Percentiles rank a stretch among this genome's conserved stretches.
These are phyloP conservation scores for Claviceps fusiformis DNA, from an alignment of 2,329 filamentous ascomycete genomes.

Conservation along the genomic window DNA sequence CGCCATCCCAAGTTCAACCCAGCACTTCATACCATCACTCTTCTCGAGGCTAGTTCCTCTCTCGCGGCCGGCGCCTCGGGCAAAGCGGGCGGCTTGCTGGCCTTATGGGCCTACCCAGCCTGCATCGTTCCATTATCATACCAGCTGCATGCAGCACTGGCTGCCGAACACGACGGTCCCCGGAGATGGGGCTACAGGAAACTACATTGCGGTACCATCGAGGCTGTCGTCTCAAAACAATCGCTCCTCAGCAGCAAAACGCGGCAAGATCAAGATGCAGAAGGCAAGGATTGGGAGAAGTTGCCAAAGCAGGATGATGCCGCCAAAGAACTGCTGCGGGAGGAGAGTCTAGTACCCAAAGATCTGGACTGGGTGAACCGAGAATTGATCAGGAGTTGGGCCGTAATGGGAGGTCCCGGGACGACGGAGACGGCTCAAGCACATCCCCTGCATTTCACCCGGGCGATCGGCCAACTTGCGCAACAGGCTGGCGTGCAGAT, in stretches of 20 bases:
- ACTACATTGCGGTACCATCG: constrained; percentile 55
- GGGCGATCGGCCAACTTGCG: constrained; percentile 65
- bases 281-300: constrained; percentile 42
- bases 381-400: constrained; percentile 54
- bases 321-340: constrained; percentile 30
- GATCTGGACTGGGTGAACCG: constrained; percentile 77
- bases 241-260: constrained; percentile 21
- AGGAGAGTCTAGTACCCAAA: constrained; percentile 50
- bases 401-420: constrained; percentile 61
- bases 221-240: constrained; percentile 23
- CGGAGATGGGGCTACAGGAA: constrained; percentile 76
- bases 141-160: constrained; percentile 66
- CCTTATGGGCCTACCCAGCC: constrained; percentile 78
- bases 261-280: constrained; percentile 10
- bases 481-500: constrained; percentile 55
- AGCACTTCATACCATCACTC: constrained; percentile 60
- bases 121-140: constrained; percentile 79
- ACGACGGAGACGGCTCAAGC: constrained; percentile 79
- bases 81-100: constrained; percentile 84
- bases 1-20: constrained; percentile 72
- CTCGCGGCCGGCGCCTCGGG: constrained; percentile 89
- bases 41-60: constrained; percentile 70
- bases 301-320: constrained; percentile 44
- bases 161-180: constrained; percentile 67
- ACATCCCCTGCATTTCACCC: constrained; percentile 85